Evolutionary conservation across 139 green algal species (phyloP), one percentile per base, ranked within the genome.

Genomic region (Bryopsis sp.): DNA sequence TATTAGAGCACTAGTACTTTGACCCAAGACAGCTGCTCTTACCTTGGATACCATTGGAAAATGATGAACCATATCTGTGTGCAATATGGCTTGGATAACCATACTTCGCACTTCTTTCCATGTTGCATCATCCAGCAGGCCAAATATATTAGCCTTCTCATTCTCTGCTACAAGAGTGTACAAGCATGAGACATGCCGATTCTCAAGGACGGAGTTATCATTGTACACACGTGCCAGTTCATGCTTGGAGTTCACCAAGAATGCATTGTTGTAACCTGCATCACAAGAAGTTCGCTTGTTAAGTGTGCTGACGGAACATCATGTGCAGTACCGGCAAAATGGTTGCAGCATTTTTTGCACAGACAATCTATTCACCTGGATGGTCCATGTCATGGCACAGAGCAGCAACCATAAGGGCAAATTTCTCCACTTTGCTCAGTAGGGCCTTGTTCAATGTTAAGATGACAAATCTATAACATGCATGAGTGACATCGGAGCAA

Each of bases 51-150:
- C 73, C 74, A 86, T 84, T 31, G 72, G 68, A 75, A 90, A 90
- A 72, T 90, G 84, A 58, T 85, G 67, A 8, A 69, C 62, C 84
- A 90, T 90, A 70, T 90, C 84, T 8, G 84, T 90, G 66, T 87
- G 78, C 38, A 90, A 67, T 34, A 90, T 77, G 39, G 67, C 65
- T 26, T 68, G 69, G 64, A 88, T 88, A 33, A 88, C 70, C 2
- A 79, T 64, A 47, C 75, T 78, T 3, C 84, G 64, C 34, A 79
- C 68, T 2, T 85, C 77, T 48, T 67, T 68, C 77, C 76, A 86
- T 46, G 48, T 67, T 22, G 35, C 28, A 2, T 78, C 24, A 48
- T 84, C 78, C 39, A 86, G 64, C 15, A 57, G 33, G 2, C 32
- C 7, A 4, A 83, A 76, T 1, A 84, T 62, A 59, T 87, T 66